A percentile compares a stretch with the other conserved stretches of the same genome.
These are phyloP conservation scores for Lyophyllum atratum DNA, from an alignment of 768 basidiomycete genomes.

Conservation along the genomic window DNA sequence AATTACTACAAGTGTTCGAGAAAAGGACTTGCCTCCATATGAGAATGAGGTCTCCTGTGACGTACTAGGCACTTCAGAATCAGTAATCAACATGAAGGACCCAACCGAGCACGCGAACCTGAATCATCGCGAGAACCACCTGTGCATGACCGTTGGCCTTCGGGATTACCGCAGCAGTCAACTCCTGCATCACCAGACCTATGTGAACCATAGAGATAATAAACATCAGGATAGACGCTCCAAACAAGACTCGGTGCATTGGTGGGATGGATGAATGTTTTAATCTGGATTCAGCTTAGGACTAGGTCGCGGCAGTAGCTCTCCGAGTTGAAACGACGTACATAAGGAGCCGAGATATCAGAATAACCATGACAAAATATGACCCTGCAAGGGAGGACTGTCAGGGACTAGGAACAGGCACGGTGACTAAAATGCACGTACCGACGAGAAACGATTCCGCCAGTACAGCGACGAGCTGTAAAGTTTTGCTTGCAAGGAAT, in stretches of 20 bases:
- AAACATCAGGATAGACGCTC: slow-evolving; percentile 13
- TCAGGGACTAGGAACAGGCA: neutral
- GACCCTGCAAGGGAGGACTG: neutral
- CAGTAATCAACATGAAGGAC: neutral
- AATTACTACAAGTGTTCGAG: neutral
- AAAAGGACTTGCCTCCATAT: slow-evolving; percentile 8
- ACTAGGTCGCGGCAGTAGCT: neutral
- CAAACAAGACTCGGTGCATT: slow-evolving; percentile 9
- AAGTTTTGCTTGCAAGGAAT: neutral
- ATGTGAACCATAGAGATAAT: slow-evolving; percentile 9
- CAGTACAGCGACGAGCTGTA: slow-evolving; percentile 5
- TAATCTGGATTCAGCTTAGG: neutral
- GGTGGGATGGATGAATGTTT: neutral
- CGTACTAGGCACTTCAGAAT: neutral
- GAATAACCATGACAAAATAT: neutral
- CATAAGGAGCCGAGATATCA: neutral
- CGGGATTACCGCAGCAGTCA: neutral
- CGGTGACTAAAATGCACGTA: neutral
- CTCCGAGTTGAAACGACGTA: neutral
- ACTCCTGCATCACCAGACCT: slow-evolving; percentile 9
- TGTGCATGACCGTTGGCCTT: neutral
- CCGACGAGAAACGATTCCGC: slow-evolving; percentile 5
- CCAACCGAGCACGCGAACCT: neutral
- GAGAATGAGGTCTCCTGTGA: slow-evolving; percentile 9
- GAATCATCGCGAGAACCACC: slow-evolving; percentile 3